Evolutionary conservation across 352 stramenopile genomes (phyloP).

Genomic region (Globisporangium sylvaticum): DNA sequence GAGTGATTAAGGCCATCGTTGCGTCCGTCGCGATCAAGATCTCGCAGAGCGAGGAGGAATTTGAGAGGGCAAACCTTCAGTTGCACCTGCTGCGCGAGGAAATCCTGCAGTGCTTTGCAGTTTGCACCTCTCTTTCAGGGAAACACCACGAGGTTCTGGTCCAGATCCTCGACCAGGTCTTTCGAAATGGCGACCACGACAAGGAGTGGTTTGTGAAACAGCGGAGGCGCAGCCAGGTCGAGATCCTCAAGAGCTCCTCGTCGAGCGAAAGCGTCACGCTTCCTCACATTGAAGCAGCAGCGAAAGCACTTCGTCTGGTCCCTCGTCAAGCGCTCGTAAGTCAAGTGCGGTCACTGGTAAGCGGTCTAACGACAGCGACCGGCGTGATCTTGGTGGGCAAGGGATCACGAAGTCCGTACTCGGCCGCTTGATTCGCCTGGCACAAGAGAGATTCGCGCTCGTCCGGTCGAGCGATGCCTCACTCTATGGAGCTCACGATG

Average conservation of each 20-base stretch:
- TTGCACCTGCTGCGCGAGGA: slow-evolving; percentile 10
- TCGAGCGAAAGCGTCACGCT: background rate
- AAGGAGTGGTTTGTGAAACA: slow-evolving; percentile 27
- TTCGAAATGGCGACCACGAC: slow-evolving; percentile 8
- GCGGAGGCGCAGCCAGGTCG: slow-evolving; percentile 10
- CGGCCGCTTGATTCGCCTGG: slow-evolving; percentile 25
- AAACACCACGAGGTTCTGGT: background rate
- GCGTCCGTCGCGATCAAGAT: slow-evolving; percentile 1
- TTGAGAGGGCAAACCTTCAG: slow-evolving; percentile 16
- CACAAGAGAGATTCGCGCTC: slow-evolving; percentile 24
- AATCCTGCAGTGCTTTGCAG: slow-evolving; percentile 7
- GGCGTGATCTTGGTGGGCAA: slow-evolving; percentile 28
- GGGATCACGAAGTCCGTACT: slow-evolving; percentile 33
- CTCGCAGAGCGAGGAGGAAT: slow-evolving; percentile 7
- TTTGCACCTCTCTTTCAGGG: background rate
- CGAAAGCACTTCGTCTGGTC: slow-evolving; percentile 13
- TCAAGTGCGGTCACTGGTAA: slow-evolving; percentile 10
- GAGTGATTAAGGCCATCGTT: slow-evolving; percentile 13
- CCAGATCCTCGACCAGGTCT: slow-evolving; percentile 5
- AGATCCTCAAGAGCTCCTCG: background rate
- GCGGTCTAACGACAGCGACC: slow-evolving; percentile 1
- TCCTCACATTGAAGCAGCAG: background rate
- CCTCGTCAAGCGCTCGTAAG: slow-evolving; percentile 22
- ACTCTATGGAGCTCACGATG: background rate
- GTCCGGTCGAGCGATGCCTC: background rate